Percentiles rank a stretch among this genome's conserved stretches.
Conservation (phyloP, 2,329 filamentous ascomycete genomes). For the Aspergillus felis region DNA sequence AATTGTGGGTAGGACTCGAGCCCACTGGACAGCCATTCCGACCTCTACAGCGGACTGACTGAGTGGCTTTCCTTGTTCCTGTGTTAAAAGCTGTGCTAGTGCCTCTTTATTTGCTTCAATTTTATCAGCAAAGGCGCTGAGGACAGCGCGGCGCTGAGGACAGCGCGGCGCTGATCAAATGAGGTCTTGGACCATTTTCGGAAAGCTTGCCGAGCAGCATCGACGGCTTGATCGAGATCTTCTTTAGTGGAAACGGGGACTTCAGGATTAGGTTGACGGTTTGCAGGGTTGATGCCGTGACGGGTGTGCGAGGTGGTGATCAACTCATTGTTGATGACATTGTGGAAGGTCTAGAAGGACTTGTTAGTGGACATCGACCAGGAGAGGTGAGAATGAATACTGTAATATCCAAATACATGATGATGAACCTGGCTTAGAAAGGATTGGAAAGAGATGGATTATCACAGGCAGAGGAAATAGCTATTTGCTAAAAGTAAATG, state of each 20-base stretch:
- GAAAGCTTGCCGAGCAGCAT: constrained; percentile 46
- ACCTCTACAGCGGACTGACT: constrained; percentile 25
- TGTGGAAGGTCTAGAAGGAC: constrained; percentile 42
- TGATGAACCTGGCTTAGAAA: no score
- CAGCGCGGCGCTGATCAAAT: constrained; percentile 31
- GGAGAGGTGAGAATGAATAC: no score
- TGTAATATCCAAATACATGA: no score
- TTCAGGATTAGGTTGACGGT: constrained; percentile 46
- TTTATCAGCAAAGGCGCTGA: constrained; percentile 31
- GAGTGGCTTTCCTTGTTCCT: constrained; percentile 41
- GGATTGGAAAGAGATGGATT: no score
- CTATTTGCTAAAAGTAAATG: no score
- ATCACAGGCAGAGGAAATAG: no score
- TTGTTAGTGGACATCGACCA: neutral
- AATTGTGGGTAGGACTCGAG: constrained; percentile 19
- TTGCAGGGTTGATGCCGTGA: constrained; percentile 51
- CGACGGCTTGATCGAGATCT: constrained; percentile 52
- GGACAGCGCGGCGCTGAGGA: constrained; percentile 29
- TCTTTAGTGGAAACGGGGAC: constrained; percentile 48
- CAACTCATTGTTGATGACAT: constrained; percentile 51
- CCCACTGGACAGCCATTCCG: constrained; percentile 19
- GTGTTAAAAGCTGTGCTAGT: constrained; percentile 38
- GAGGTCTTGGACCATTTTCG: constrained; percentile 44
- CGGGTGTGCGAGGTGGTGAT: constrained; percentile 43
- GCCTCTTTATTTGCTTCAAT: constrained; percentile 33